Base-by-base conservation (phyloP, 2,329 filamentous ascomycete species). In the Fusarium brachygibbosum region DNA sequence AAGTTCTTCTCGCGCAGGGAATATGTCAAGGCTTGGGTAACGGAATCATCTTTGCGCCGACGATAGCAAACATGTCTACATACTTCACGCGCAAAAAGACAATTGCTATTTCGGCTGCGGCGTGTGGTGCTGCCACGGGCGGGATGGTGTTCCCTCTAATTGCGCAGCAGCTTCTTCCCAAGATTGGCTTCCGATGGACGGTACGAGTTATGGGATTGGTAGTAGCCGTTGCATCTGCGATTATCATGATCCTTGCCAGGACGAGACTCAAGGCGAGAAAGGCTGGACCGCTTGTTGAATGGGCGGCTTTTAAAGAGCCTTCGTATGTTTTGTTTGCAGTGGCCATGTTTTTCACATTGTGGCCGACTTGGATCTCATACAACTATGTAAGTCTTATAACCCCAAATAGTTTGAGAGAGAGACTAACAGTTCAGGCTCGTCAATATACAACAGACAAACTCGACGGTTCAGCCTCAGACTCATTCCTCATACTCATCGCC, bases 131-230 rank as follows among this genome's bases (percentile, higher is more conserved):
- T 28, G 85, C 84, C 0, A 86, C 86, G 0, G 90, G 90, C 1
- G 89, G 89, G 0, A 79, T 91, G 23, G 81, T 91, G 4, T 92
- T 90, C 73, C 89, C 90, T 0, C 80, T 87, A 3, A 82, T 88
- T 19, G 81, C 86, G 2, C 81, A 84, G 71, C 84, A 88, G 55
- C 77, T 91, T 13, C 78, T 90, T 3, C 86, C 88, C 0, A 81
- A 80, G 19, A 78, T 91, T 5, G 90, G 90, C 0, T 91, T 90
- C 71, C 81, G 82, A 0, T 91, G 89, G 88, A 89, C 90, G 0
- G 83, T 90, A n/a, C 81, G 89, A 0, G 83, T 85, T 0, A 82
- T 90, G 65, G 89, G 86, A 0, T 85, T 92, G 52, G 82, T 91
- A 32, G 86, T 88, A 28, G 68, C 90, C 3, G 82, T 78, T 0